Conservation (phyloP, 495 filamentous ascomycete species). For the Chaetomium fimeti region DNA sequence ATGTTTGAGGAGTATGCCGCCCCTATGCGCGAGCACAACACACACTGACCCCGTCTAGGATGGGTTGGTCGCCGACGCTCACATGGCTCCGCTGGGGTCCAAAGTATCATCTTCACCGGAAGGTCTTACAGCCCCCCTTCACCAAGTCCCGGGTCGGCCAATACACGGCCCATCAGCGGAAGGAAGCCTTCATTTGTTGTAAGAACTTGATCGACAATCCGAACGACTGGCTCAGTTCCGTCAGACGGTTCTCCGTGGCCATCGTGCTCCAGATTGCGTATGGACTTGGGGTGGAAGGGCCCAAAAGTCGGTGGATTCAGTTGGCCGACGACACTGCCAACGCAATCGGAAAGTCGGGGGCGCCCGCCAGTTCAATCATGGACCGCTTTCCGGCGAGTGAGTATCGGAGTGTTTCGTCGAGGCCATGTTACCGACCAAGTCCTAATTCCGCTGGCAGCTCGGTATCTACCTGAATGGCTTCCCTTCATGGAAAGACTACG, state of each 20-base stretch:
- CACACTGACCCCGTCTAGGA: conserved; percentile 26
- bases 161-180: conserved; percentile 36
- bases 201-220: conserved; percentile 31
- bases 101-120: conserved; percentile 47
- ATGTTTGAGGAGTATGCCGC: conserved; percentile 44
- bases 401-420: conserved; percentile 8
- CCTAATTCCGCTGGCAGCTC: conserved; percentile 24
- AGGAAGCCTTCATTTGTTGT: conserved; percentile 38
- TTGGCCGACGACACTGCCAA: conserved; percentile 45
- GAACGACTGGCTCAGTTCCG: conserved; percentile 28
- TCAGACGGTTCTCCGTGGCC: conserved; percentile 34
- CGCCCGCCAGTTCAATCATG: conserved; percentile 47
- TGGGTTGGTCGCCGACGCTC: conserved; percentile 49
- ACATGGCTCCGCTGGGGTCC: conserved; percentile 51
- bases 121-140: conserved; percentile 43
- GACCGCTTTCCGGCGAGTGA: conserved; percentile 45
- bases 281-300: conserved; percentile 43
- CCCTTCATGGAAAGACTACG: conserved; percentile 43
- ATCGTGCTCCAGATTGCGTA: conserved; percentile 44
- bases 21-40: background rate
- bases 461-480: conserved; percentile 44
- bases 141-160: conserved; percentile 38
- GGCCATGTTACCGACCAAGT: background rate
- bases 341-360: conserved; percentile 46
- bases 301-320: conserved; percentile 44